These are phyloP conservation scores for Pseudoperonospora humuli DNA, from an alignment of 352 stramenopile genomes.

Conservation along the genomic window DNA sequence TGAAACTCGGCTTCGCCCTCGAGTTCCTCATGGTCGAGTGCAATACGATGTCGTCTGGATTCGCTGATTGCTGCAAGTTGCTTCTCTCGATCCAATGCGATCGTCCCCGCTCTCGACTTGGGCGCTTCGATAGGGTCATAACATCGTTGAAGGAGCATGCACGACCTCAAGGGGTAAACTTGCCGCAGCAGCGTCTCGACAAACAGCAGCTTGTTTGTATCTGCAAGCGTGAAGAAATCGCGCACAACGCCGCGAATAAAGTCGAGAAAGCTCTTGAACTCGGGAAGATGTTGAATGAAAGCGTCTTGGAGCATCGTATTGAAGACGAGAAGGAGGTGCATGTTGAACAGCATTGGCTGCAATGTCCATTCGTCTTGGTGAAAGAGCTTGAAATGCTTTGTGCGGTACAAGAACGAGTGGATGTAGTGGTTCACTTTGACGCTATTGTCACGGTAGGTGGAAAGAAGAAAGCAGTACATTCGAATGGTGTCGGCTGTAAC, in stretches of 20 bases:
- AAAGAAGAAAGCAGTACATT: conserved; percentile 76
- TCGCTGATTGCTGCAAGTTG: conserved; percentile 54
- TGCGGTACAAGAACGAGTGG: conserved; percentile 82
- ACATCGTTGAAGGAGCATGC: conserved; percentile 61
- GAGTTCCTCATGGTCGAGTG: conserved; percentile 64
- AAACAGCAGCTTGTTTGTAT: conserved; percentile 78
- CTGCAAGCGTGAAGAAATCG: conserved; percentile 69
- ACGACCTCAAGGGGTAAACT: conserved; percentile 57
- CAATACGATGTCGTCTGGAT: conserved; percentile 56
- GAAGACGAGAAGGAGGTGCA: conserved; percentile 72
- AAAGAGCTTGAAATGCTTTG: conserved; percentile 73
- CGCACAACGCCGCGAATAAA: conserved; percentile 73
- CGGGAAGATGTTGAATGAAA: conserved; percentile 41
- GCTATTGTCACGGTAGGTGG: conserved; percentile 66
- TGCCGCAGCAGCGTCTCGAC: conserved; percentile 69
- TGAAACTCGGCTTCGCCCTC: conserved; percentile 78
- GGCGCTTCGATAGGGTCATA: conserved; percentile 66
- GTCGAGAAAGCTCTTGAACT: conserved; percentile 66
- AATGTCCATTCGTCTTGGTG: conserved; percentile 70
- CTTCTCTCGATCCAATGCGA: conserved; percentile 54
- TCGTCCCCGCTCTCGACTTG: conserved; percentile 50
- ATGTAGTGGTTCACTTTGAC: conserved; percentile 86
- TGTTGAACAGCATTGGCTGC: conserved; percentile 84
- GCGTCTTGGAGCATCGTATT: conserved; percentile 82
- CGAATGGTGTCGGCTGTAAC: conserved; percentile 73